Conservation (phyloP, 306 rosid species). For the Pterocarpus macrocarpus region DNA sequence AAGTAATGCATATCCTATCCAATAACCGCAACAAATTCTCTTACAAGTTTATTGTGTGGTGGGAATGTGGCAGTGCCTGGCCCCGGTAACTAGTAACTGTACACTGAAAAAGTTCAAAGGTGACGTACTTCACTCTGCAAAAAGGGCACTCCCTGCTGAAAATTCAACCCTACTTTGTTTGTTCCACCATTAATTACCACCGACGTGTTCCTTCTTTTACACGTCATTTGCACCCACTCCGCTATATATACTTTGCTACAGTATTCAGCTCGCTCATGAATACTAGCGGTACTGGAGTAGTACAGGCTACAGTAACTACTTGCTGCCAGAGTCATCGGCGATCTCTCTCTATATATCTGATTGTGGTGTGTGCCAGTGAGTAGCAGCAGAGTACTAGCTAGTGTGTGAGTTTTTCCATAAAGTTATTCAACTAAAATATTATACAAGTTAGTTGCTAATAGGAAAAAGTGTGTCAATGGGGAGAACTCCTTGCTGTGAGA, state of each 20-base stretch:
- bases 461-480: conserved; percentile 51
- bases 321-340: no score
- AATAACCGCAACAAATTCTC: neutral
- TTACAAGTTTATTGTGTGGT: conserved; percentile 42
- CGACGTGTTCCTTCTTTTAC: no score
- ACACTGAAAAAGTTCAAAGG: conserved; percentile 1
- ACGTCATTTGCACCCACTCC: neutral
- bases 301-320: no score
- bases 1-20: conserved; percentile 11
- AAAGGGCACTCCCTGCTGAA: neutral
- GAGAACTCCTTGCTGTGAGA: conserved; percentile 87
- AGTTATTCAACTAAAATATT: no score
- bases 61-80: neutral
- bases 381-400: no score
- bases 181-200: neutral
- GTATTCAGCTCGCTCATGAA: neutral
- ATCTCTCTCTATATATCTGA: no score
- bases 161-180: neutral
- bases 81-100: neutral
- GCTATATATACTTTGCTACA: conserved; percentile 40
- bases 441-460: no score
- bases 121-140: conserved; percentile 24
- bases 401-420: no score
- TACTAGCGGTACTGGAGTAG: no score
- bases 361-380: no score